A percentile compares a stretch with the other conserved stretches of the same genome.
Evolutionary conservation across 192 early-diverging fungal species (phyloP).

Genomic region (Umbelopsis sp.): DNA sequence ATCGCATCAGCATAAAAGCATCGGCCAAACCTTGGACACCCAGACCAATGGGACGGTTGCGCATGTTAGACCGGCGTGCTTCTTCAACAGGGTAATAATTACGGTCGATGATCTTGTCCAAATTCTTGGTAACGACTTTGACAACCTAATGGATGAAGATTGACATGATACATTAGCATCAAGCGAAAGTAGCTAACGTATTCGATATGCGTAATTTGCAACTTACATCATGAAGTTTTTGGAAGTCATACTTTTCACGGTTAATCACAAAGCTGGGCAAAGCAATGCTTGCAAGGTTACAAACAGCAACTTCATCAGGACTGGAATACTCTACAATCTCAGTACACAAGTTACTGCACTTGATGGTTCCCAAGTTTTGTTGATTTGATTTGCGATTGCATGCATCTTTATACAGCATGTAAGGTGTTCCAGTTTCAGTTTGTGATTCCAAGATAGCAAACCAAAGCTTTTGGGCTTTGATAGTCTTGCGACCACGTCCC

Average conservation of each 20-base stretch:
- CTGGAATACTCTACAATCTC: constrained; percentile 97
- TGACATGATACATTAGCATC: background rate
- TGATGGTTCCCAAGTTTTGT: constrained; percentile 98
- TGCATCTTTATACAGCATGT: constrained; percentile 99
- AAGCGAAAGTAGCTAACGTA: background rate
- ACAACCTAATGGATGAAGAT: constrained; percentile 50
- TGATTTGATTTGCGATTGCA: constrained; percentile 99
- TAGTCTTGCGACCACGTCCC: constrained; percentile 83
- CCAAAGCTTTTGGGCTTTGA: constrained; percentile 99
- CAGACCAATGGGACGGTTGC: constrained; percentile 96
- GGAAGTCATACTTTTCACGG: constrained; percentile 75
- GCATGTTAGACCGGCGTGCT: constrained; percentile 87
- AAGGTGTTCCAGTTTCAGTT: constrained; percentile 97
- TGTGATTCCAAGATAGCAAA: constrained; percentile 94
- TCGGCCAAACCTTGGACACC: constrained; percentile 99
- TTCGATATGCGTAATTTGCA: background rate
- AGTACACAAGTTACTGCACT: constrained; percentile 97
- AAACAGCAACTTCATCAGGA: constrained; percentile 97
- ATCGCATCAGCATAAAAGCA: constrained; percentile 93
- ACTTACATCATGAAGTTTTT: constrained; percentile 71
- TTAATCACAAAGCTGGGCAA: constrained; percentile 84
- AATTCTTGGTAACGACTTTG: constrained; percentile 88
- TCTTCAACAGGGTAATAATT: constrained; percentile 96
- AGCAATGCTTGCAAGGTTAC: constrained; percentile 94
- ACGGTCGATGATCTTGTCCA: constrained; percentile 97